Percentiles rank a stretch among this genome's conserved stretches.
phyloP scores from a whole-genome alignment of 805 yeast species.

The baker's yeast (Saccharomyces cerevisiae) region DNA sequence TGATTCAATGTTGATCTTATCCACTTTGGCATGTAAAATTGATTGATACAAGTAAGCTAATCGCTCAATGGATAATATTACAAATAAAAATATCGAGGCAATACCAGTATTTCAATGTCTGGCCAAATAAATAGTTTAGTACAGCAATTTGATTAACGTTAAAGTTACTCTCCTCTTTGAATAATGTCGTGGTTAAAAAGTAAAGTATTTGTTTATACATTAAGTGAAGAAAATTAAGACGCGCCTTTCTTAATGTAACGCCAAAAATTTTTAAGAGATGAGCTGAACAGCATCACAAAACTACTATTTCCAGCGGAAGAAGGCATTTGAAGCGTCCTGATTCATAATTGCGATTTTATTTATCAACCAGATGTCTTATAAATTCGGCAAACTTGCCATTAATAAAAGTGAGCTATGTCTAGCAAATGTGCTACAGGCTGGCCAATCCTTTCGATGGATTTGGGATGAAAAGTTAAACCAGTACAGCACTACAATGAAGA shows the following conservation, averaged over 20 bases:
- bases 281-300: background rate
- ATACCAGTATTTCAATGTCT: background rate
- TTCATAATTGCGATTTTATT: background rate
- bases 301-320: too few relatives aligned
- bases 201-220: background rate
- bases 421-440: conserved; percentile 36
- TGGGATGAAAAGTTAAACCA: conserved; percentile 15
- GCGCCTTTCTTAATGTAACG: background rate
- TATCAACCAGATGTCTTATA: background rate
- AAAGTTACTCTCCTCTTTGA: background rate
- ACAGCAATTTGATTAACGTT: background rate
- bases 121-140: background rate
- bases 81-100: background rate
- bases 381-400: conserved; percentile 6
- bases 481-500: conserved; percentile 22
- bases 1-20: background rate
- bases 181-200: background rate
- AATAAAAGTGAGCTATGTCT: conserved; percentile 33
- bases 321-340: background rate
- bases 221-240: background rate
- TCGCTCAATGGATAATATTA: background rate
- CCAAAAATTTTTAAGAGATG: background rate
- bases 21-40: background rate
- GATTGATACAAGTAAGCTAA: background rate
- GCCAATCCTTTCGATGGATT: conserved; percentile 31